Percentiles rank a stretch among this genome's conserved stretches.
Conservation (phyloP, 495 filamentous ascomycete genomes). For the Lepraria neglecta region DNA sequence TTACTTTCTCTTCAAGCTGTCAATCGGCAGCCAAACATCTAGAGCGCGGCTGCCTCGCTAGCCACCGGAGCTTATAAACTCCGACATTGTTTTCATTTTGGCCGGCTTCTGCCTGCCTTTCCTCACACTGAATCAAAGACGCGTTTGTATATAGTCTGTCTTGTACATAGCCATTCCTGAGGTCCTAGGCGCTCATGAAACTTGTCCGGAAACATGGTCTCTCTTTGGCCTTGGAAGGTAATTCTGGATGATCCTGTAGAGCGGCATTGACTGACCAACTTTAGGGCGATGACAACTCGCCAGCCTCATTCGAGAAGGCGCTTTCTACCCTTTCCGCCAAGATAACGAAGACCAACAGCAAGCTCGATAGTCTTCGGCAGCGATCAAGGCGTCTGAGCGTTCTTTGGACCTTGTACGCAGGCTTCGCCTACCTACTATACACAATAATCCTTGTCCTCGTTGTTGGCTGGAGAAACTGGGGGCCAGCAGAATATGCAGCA, state of each 20-base stretch:
- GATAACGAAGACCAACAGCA: constrained; percentile 64
- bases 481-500: constrained; percentile 64
- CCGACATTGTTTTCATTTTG: not conserved
- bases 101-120: not conserved
- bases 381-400: constrained; percentile 71
- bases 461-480: constrained; percentile 77
- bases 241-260: constrained; percentile 20
- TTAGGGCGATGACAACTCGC: constrained; percentile 74
- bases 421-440: constrained; percentile 83
- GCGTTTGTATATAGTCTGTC: no score
- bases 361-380: constrained; percentile 64
- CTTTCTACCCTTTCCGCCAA: constrained; percentile 74
- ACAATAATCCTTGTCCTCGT: constrained; percentile 73
- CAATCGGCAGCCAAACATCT: not conserved
- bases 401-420: constrained; percentile 82
- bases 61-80: not conserved
- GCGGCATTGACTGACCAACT: constrained; percentile 21
- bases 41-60: not conserved
- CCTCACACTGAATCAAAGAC: no score
- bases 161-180: no score
- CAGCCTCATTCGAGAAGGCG: constrained; percentile 86
- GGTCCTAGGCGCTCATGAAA: not conserved
- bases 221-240: constrained; percentile 76
- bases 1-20: not conserved
- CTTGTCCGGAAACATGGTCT: constrained; percentile 54